phyloP scores from a whole-genome alignment of 2,329 filamentous ascomycete species.

The Acephala macrosclerotiorum region DNA sequence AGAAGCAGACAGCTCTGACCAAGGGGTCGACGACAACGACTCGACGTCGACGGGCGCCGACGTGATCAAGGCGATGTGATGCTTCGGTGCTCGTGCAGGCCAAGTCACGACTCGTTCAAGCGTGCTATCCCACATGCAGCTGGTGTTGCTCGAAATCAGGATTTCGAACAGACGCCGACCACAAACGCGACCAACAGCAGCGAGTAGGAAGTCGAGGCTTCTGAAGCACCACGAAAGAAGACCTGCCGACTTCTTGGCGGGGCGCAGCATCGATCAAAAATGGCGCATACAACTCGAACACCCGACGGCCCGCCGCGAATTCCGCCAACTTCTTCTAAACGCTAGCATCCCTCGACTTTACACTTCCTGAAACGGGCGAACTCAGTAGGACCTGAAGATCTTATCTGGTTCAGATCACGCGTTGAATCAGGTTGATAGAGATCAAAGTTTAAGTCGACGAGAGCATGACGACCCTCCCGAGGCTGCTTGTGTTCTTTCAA shows the following conservation, averaged over 20 bases:
- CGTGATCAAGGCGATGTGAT: constrained; percentile 34
- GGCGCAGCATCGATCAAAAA: constrained; percentile 21
- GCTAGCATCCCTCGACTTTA: constrained; percentile 2
- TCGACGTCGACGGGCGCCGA: background rate
- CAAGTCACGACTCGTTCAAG: constrained; percentile 29
- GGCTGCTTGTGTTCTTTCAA: background rate
- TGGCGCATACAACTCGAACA: constrained; percentile 26
- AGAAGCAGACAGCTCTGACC: background rate
- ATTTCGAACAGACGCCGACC: constrained; percentile 21
- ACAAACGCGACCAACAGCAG: constrained; percentile 16
- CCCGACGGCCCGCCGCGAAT: constrained; percentile 24
- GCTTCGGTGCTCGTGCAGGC: constrained; percentile 30
- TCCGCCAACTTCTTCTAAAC: background rate
- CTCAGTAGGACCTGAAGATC: constrained; percentile 20
- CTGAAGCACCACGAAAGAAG: background rate
- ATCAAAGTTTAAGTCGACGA: constrained; percentile 5
- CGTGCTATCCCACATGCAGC: constrained; percentile 17
- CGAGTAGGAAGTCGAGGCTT: constrained; percentile 24
- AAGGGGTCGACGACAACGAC: background rate
- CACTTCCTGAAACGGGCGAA: constrained; percentile 6
- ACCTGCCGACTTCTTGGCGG: background rate
- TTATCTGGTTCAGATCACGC: constrained; percentile 10
- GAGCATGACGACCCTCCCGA: background rate
- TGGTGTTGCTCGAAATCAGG: constrained; percentile 17
- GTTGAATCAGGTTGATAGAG: background rate